These are phyloP conservation scores for Cairneyella variabilis DNA, from an alignment of 495 filamentous ascomycete genomes.

Conservation along the genomic window DNA sequence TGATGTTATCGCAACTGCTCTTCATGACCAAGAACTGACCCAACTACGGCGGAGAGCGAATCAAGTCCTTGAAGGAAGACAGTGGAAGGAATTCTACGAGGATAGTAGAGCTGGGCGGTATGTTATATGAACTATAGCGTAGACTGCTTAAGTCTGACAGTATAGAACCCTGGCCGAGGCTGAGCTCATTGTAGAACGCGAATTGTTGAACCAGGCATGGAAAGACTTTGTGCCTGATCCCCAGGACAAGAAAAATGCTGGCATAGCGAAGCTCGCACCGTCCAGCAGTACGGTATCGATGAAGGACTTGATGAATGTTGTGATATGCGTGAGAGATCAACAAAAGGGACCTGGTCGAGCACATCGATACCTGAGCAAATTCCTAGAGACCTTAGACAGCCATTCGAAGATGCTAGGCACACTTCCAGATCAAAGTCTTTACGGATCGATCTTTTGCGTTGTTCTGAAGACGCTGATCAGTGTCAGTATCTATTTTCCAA, in stretches of 20 bases:
- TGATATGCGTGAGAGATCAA: not conserved
- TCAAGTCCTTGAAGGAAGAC: not conserved
- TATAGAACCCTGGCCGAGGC: not conserved
- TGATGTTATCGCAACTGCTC: not conserved
- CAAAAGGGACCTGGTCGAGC: not conserved
- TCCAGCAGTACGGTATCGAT: not conserved
- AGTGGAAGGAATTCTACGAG: conserved; percentile 2
- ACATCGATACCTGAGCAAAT: not conserved
- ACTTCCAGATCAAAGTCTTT: not conserved
- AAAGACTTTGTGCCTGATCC: not conserved
- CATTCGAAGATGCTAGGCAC: conserved; percentile 6
- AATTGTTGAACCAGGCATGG: not conserved
- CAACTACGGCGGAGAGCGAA: not conserved
- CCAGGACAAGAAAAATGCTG: not conserved
- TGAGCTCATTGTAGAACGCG: not conserved
- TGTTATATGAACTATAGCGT: not conserved
- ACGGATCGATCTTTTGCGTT: conserved; percentile 5
- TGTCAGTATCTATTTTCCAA: not conserved
- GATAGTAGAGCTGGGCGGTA: not conserved
- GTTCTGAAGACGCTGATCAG: conserved; percentile 4
- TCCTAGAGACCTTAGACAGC: not conserved
- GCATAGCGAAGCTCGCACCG: not conserved
- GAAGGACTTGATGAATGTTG: not conserved
- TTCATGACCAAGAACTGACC: not conserved
- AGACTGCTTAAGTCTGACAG: not conserved